Percentiles rank a stretch among this genome's conserved stretches.
phyloP scores from a whole-genome alignment of 2,329 filamentous ascomycete genomes.

The Coniella vitis region DNA sequence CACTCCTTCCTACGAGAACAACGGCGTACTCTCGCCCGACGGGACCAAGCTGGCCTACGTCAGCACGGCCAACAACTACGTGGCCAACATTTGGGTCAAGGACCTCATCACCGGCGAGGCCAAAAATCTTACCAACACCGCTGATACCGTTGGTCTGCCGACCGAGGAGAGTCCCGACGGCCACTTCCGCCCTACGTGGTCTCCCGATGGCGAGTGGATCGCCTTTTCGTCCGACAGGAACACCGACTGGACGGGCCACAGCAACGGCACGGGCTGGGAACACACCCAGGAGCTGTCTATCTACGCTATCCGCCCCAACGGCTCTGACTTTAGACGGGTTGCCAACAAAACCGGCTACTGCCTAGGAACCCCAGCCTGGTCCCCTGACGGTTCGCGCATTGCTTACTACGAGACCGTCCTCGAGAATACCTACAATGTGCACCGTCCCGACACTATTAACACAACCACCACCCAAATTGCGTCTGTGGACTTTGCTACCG shows the following conservation, averaged over 20 bases:
- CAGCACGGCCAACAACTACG: slow-evolving; percentile 29
- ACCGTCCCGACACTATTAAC: slow-evolving; percentile 21
- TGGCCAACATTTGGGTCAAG: slow-evolving; percentile 33
- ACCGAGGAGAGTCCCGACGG: slow-evolving; percentile 23
- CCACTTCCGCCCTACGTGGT: slow-evolving; percentile 33
- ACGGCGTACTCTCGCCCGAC: slow-evolving; percentile 30
- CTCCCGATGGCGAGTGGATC: slow-evolving; percentile 34
- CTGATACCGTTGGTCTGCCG: slow-evolving; percentile 12
- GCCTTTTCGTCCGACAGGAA: slow-evolving; percentile 35
- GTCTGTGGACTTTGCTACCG: slow-evolving; percentile 33
- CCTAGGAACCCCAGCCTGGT: slow-evolving; percentile 32
- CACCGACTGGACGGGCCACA: slow-evolving; percentile 34
- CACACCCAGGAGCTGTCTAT: slow-evolving; percentile 34
- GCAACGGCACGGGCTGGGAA: slow-evolving; percentile 32
- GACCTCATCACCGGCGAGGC: slow-evolving; percentile 27
- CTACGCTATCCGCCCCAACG: slow-evolving; percentile 32
- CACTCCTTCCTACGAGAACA: slow-evolving; percentile 31
- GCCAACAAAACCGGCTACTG: slow-evolving; percentile 27
- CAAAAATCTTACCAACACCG: slow-evolving; percentile 31
- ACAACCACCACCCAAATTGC: slow-evolving; percentile 25
- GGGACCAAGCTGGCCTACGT: slow-evolving; percentile 32
- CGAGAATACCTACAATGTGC: slow-evolving; percentile 31
- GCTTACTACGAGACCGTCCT: slow-evolving; percentile 33
- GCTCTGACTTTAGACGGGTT: slow-evolving; percentile 30
- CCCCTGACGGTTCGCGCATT: slow-evolving; percentile 28